phyloP scores from a whole-genome alignment of 2,329 filamentous ascomycete species.

The Tolypocladium ophioglossoides region DNA sequence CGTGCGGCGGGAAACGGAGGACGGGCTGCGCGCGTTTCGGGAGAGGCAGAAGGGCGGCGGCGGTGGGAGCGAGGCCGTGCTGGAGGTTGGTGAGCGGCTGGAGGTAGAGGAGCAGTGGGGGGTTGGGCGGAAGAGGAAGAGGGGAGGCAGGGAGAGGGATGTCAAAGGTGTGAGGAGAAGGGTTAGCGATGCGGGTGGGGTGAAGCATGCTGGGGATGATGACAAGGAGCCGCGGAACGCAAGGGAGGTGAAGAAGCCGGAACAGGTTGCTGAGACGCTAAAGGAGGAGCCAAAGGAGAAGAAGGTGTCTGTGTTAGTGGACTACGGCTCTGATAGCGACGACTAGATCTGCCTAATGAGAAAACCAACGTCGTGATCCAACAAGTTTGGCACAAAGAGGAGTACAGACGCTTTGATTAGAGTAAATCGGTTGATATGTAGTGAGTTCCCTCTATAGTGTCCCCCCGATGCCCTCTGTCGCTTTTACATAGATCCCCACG shows the following conservation, averaged over 20 bases:
- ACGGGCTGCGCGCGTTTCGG: constrained; percentile 45
- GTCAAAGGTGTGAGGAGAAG: constrained; percentile 20
- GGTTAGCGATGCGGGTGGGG: constrained; percentile 1
- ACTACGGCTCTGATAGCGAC: constrained; percentile 40
- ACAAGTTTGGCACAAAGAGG: background rate
- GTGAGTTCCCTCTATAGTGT: constrained; percentile 2
- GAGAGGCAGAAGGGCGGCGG: constrained; percentile 30
- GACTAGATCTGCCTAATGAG: constrained; percentile 12
- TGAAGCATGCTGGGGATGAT: background rate
- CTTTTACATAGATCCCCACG: background rate
- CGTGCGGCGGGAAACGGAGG: constrained; percentile 43
- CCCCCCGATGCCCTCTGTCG: background rate
- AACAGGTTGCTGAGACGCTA: background rate
- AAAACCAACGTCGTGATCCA: background rate
- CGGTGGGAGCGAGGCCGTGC: constrained; percentile 7
- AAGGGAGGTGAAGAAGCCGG: background rate
- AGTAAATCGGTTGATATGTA: constrained; percentile 5
- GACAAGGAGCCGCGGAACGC: background rate
- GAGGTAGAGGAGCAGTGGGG: constrained; percentile 23
- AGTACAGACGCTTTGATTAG: background rate
- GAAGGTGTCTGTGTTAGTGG: constrained; percentile 32
- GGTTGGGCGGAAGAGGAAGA: constrained; percentile 24
- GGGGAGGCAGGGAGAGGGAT: constrained; percentile 24
- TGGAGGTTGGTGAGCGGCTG: constrained; percentile 9
- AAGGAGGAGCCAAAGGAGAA: constrained; percentile 6